Evolutionary conservation across 331 rosid species (phyloP).

Genomic region (Quercus phellos): DNA sequence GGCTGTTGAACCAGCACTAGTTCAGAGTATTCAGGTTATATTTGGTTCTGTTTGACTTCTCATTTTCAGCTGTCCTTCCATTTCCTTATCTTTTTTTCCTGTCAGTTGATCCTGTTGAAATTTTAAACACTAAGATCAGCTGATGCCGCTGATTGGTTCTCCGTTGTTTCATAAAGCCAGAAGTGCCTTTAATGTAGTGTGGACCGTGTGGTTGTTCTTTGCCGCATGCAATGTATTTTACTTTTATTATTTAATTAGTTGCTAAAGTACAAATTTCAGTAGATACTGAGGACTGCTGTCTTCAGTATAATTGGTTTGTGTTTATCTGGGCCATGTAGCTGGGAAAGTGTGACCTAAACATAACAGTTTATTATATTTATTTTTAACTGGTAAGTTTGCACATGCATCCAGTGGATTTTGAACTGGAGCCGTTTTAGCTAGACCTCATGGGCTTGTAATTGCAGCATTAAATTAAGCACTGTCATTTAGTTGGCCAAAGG

Average conservation of each 20-base stretch:
- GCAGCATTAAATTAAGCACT: not conserved
- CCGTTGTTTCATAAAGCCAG: not conserved
- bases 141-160: conserved; percentile 3
- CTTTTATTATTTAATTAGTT: not conserved
- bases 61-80: not conserved
- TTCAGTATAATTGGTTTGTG: not conserved
- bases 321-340: not conserved
- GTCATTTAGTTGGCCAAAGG: not conserved
- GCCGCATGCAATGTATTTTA: not conserved
- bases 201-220: not conserved
- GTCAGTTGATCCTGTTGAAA: not conserved
- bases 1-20: conserved; percentile 77
- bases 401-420: no score
- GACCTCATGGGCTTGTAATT: not conserved
- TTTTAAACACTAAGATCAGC: not conserved
- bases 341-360: not conserved
- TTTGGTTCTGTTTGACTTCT: conserved; percentile 1
- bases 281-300: not conserved
- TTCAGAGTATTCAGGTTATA: conserved; percentile 68
- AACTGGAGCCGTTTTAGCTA: no score
- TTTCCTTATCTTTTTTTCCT: conserved; percentile 7
- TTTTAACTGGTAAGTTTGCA: no score
- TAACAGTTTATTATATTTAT: not conserved
- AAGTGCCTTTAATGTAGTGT: not conserved
- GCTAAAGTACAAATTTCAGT: not conserved